Base-by-base conservation (phyloP, 495 filamentous ascomycete species). In the Poronia punctata region DNA sequence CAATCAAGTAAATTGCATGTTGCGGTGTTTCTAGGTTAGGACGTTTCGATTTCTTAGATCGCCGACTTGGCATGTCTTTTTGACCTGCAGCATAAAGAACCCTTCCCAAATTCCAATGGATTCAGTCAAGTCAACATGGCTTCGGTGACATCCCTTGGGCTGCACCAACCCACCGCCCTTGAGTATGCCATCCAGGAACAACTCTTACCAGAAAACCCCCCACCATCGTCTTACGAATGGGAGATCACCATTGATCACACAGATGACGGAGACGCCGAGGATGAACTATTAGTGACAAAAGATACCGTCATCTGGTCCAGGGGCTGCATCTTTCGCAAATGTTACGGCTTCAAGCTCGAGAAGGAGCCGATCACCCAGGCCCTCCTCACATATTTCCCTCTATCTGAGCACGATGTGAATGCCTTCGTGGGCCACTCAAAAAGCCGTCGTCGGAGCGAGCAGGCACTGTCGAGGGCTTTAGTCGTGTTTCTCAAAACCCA, bases 401-500 rank as follows among this genome's bases (percentile, higher is more conserved):
- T 53, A 22, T 60, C 75, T 5, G 71, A 72, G 33, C 69, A 74
- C 35, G 46, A 45, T 14, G 45, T 52, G 11, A 46, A 49, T 5
- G 3, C 24, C 6, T 28, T 11, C 41, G 7, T 12, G 19, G 22
- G 15, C 28, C 12, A 3, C 14, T 15, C 18, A 26, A 9, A 48
- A 22, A 23, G 25, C 5, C 37, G 40, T 36, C 49, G 38, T 7
- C 45, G 45, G 2, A 17, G 40, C 27, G 27, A 7, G 10, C 27
- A 21, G 15, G 21, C 27, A 7, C 54, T 80, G 50, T 65, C 79
- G 58, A 73, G 83, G 50, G 83, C 92, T 18, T 65, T 99, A 35
- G 88, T 97, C 5, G 82, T 97, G 26, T 83, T 96, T 48, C 75
- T 99, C 43, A 92, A 88, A 59, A 84, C 85, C 3, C 90, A 96